Percentiles rank a stretch among this genome's conserved stretches.
Conservation (phyloP, 345 rosid genomes). For the Hibiscus mutabilis region DNA sequence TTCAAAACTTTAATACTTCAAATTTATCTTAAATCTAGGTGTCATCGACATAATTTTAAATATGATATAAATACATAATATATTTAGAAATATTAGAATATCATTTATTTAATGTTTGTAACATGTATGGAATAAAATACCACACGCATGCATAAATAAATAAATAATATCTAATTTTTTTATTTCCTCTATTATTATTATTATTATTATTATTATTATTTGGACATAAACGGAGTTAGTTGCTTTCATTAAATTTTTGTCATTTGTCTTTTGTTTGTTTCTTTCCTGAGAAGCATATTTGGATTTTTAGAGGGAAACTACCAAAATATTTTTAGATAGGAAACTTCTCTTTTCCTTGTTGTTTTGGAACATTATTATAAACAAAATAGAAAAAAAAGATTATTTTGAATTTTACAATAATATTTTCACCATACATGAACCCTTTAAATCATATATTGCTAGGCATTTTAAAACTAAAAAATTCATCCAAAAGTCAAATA, state of each 20-base stretch:
- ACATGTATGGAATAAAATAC: no score
- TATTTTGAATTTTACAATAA: background rate
- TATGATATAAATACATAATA: no score
- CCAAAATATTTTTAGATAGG: background rate
- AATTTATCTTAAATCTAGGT: no score
- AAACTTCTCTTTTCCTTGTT: background rate
- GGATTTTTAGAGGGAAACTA: conserved; percentile 3
- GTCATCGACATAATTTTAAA: no score
- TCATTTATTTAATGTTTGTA: no score
- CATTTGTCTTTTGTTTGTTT: background rate
- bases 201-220: background rate
- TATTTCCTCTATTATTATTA: background rate
- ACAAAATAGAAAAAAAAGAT: background rate
- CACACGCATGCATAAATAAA: background rate
- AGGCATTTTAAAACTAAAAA: background rate
- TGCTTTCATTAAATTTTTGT: background rate
- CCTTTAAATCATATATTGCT: background rate
- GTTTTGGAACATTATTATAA: background rate
- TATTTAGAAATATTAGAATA: no score
- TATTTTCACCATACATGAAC: background rate
- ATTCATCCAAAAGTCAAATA: background rate
- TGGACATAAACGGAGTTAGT: background rate
- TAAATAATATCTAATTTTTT: background rate
- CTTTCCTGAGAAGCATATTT: background rate
- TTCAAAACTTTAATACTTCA: no score